Evolutionary conservation across 2,329 filamentous ascomycete species (phyloP).

Genomic region (Colletotrichum chlorophyti): DNA sequence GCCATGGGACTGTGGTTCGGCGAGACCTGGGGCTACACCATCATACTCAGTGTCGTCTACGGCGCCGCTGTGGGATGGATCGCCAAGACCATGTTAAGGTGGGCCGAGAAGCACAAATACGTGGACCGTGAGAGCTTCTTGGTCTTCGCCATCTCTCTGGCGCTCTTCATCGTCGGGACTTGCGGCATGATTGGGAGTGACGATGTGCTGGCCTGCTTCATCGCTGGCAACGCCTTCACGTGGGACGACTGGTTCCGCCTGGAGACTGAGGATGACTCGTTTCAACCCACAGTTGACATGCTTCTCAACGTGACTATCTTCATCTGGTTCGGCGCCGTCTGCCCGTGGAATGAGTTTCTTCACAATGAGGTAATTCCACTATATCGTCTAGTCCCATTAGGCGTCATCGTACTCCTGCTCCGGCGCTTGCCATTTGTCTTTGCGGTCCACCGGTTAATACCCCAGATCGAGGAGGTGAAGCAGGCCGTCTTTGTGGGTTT

Average conservation of each 20-base stretch:
- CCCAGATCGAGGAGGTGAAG: conserved; percentile 75
- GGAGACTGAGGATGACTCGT: conserved; percentile 85
- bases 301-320: conserved; percentile 88
- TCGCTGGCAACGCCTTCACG: conserved; percentile 89
- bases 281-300: conserved; percentile 97
- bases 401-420: conserved; percentile 77
- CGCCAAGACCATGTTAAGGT: conserved; percentile 82
- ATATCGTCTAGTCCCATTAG: conserved; percentile 75
- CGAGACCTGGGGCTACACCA: conserved; percentile 85
- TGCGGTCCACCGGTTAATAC: conserved; percentile 75
- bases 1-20: conserved; percentile 85
- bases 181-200: conserved; percentile 88
- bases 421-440: conserved; percentile 81
- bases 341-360: conserved; percentile 78
- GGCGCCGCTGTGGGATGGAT: conserved; percentile 81
- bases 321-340: conserved; percentile 88
- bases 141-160: conserved; percentile 84
- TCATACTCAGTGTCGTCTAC: conserved; percentile 79
- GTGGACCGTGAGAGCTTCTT: conserved; percentile 89
- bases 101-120: conserved; percentile 80
- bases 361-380: conserved; percentile 74
- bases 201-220: conserved; percentile 90
- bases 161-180: conserved; percentile 86
- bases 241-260: conserved; percentile 95
- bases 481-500: conserved; percentile 90